Conservation (phyloP, 768 basidiomycete species). For the Tylopilus felleus region DNA sequence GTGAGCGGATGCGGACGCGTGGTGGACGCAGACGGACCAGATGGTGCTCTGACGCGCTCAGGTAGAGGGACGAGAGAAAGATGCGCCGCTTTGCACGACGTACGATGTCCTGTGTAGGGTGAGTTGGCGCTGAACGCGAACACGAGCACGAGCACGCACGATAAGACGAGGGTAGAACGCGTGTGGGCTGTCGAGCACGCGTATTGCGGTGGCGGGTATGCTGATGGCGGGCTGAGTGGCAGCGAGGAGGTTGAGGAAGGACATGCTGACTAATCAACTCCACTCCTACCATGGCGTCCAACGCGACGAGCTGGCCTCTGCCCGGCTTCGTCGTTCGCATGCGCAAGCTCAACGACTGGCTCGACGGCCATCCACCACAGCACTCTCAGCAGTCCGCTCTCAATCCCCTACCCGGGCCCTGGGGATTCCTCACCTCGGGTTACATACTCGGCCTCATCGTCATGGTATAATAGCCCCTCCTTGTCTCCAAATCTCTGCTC, state of each 20-base stretch:
- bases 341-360: neutral
- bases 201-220: slow-evolving; percentile 44
- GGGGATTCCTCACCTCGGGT: slow-evolving; percentile 70
- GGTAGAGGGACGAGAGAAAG: slow-evolving; percentile 88
- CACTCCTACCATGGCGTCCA: neutral
- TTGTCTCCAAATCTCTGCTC: neutral
- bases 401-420: slow-evolving; percentile 50
- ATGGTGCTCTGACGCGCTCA: slow-evolving; percentile 74
- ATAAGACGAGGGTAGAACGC: slow-evolving; percentile 56
- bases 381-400: neutral
- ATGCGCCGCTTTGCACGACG: slow-evolving; percentile 72
- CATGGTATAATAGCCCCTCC: slow-evolving; percentile 45
- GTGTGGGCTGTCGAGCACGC: slow-evolving; percentile 52
- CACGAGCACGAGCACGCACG: slow-evolving; percentile 38
- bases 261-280: slow-evolving; percentile 24
- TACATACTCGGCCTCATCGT: slow-evolving; percentile 66
- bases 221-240: slow-evolving; percentile 48
- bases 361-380: neutral
- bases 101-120: slow-evolving; percentile 60
- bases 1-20: neutral
- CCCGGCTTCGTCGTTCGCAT: neutral
- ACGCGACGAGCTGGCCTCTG: neutral
- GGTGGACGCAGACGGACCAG: slow-evolving; percentile 53
- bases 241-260: slow-evolving; percentile 24
- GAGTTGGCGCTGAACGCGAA: neutral